Evolutionary conservation across 2,329 filamentous ascomycete species (phyloP), one percentile per base, ranked within the genome.

Genomic region (Fusarium proliferatum): DNA sequence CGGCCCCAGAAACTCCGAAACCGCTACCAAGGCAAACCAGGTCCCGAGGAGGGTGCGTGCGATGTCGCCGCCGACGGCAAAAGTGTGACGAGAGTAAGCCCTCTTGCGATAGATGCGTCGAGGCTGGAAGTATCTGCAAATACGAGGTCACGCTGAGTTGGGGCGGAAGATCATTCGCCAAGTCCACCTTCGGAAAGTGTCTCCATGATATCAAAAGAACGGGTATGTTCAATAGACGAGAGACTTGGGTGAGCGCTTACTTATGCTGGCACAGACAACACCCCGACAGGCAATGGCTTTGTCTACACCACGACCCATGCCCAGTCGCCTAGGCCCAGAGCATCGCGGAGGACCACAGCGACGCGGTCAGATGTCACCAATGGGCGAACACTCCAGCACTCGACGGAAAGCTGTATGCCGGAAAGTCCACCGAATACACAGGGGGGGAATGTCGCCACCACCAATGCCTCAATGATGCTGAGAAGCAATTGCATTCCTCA

Each of bases 61-160:
- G 72, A 46, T 76, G 74, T 43, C 66, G 65, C 6, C 38, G 46
- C 2, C 64, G 74, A 6, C 69, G 70, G 3, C 72, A 77, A 30
- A 76, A 62, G 41, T 77, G 74, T 48, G 67, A 74, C 9, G 69
- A 75, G 46, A 36, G 63, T 12, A 67, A 71, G 45, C 74, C 74
- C 7, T 64, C 39, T 5, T 77, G 75, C 33, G 51, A 55, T 15
- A 64, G 55, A 56, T 77, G 75, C 10, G 34, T 48, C 12, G 42
- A 55, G 3, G 65, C 72, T 5, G 62, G 48, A 4, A 41, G 45
- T 19, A 13, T 41, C 1, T 77, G 74, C 21, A 59, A 33, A 9
- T 77, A 77, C 38, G 66, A 60, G 28, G 19, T 71, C 17, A 63
- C 62, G 26, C 26, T 73, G 23, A 68, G 57, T 3, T 74, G 71